Conservation (phyloP, 148 eudicot species). For the Arctostaphylos glauca region DNA sequence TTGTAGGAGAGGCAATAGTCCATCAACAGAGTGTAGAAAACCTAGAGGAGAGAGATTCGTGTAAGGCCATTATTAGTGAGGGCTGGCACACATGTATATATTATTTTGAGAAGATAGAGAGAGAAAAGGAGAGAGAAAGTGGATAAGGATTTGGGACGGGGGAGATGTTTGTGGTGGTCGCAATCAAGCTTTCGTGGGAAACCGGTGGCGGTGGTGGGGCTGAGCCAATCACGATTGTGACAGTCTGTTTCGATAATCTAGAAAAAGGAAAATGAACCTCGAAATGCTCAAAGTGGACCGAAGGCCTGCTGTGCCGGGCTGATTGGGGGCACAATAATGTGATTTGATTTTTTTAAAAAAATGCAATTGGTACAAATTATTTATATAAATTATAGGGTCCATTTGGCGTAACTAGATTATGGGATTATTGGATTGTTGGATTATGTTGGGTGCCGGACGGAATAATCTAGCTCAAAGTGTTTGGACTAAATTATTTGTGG, state of each 20-base stretch:
- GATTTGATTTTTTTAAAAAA: no score
- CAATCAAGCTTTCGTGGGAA: neutral
- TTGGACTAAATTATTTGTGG: no score
- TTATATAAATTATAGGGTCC: no score
- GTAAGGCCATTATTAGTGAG: neutral
- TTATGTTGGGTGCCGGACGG: no score
- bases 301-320: no score
- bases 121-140: neutral
- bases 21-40: conserved; percentile 22
- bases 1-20: conserved; percentile 25
- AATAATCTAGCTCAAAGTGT: no score
- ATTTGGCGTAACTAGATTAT: no score
- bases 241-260: neutral
- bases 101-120: neutral
- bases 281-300: neutral
- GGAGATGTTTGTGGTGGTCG: neutral
- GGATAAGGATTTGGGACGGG: neutral
- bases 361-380: no score
- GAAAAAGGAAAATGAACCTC: neutral
- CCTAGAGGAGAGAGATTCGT: neutral
- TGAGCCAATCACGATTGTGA: neutral
- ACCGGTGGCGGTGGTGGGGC: neutral
- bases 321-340: no score
- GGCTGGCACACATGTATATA: no score
- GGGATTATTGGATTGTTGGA: no score